Evolutionary conservation across 2,329 filamentous ascomycete species (phyloP), one percentile per base, ranked within the genome.

Genomic region (Paecilomyces dactylethromorphus): DNA sequence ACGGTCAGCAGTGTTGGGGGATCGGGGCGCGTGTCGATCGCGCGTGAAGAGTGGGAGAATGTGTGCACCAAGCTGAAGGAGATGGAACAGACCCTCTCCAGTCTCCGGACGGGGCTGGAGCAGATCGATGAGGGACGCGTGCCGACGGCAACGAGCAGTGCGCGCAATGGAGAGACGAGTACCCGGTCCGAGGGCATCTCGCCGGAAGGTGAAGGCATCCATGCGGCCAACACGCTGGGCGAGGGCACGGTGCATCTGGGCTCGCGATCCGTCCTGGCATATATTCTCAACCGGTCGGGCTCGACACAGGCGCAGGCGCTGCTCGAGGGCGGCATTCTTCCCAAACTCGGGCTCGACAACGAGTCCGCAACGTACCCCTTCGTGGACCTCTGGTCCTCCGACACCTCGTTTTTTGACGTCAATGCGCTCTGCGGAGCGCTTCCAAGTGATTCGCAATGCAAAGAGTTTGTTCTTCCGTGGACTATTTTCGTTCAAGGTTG

Each of bases 281-380:
- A 87, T 60, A 81, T 87, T 33, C 75, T 82, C 63, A 80, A 81
- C 24, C 79, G 82, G 35, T 77, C 84, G 12, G 75, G 76, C 15
- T 75, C 75, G 11, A 73, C 77, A 39, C 76, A 79, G 61, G 69
- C 78, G 3, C 80, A 84, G 62, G 81, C 85, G 54, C 71, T 86
- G 12, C 71, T 86, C 52, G 83, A 85, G 63, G 84, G 84, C 63
- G 84, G 82, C 53, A 84, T 87, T 63, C 71, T 87, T 22, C 84
- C 84, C 0, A 82, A 87, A 57, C 79, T 87, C 58, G 84, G 84
- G 2, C 75, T 87, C 33, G 84, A 87, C 66, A 87, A 87, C 63
- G 84, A 87, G 65, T 84, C 81, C 39, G 83, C 83, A 3, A 87
- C 84, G 8, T 87, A 87, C 66, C 84, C 84, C 6, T 87, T 87